Percentiles rank a stretch among this genome's conserved stretches.
These are phyloP conservation scores for Trichoderma simmonsii DNA, from an alignment of 2,329 filamentous ascomycete species.

Conservation along the genomic window DNA sequence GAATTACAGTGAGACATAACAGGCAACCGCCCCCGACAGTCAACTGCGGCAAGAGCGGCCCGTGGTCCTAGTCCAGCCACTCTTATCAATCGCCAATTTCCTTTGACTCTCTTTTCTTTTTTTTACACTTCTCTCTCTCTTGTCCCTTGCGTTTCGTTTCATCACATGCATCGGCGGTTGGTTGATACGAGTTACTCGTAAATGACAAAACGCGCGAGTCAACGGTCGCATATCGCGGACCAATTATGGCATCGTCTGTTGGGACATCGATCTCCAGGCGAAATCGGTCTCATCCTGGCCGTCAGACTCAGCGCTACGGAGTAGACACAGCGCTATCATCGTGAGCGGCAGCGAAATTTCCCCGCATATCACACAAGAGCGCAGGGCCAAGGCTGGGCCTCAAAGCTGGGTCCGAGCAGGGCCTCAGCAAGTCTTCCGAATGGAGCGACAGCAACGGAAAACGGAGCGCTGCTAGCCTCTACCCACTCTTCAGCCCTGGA, in stretches of 20 bases:
- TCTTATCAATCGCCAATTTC: conserved; percentile 1
- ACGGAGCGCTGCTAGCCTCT: neutral
- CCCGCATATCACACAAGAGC: conserved; percentile 6
- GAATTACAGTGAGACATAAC: neutral
- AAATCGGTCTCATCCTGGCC: neutral
- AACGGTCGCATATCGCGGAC: neutral
- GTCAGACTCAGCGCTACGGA: conserved; percentile 5
- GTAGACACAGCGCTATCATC: neutral
- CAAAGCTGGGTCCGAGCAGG: neutral
- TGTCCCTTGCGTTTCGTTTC: neutral
- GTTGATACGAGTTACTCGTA: neutral
- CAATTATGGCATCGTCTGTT: neutral
- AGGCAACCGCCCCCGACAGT: neutral
- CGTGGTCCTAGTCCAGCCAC: conserved; percentile 14
- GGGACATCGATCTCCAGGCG: neutral
- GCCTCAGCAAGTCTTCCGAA: conserved; percentile 7
- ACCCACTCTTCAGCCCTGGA: conserved; percentile 17
- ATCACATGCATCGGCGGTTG: neutral
- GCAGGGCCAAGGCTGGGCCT: neutral
- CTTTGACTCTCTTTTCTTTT: neutral
- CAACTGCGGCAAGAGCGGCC: conserved; percentile 11
- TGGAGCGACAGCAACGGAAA: conserved; percentile 3
- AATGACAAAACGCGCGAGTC: neutral
- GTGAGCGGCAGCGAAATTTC: neutral
- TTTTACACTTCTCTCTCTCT: neutral